These are phyloP conservation scores for Vigna unguiculata DNA, from an alignment of 306 rosid species.

Conservation along the genomic window DNA sequence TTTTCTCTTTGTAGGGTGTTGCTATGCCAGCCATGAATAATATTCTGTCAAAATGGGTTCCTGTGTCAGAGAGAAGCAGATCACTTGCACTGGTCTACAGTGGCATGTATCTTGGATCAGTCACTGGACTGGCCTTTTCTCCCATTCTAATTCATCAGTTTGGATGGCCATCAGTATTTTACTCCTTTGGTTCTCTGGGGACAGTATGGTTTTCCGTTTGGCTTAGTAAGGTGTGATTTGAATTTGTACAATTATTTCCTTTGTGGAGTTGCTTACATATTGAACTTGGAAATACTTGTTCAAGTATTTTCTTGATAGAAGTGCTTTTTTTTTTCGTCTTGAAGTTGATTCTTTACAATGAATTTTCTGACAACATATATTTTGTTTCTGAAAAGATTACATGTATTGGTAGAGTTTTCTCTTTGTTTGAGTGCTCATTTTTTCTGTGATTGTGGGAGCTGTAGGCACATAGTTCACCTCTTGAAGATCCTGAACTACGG, in stretches of 20 bases:
- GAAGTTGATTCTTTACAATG: constrained; percentile 25
- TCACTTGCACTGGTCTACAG: constrained; percentile 95
- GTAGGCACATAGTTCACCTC: constrained; percentile 94
- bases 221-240: constrained; percentile 75
- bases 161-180: constrained; percentile 99
- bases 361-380: background rate
- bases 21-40: constrained; percentile 99
- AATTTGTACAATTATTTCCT: constrained; percentile 27
- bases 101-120: constrained; percentile 99
- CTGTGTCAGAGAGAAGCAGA: constrained; percentile 96
- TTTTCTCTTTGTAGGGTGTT: constrained; percentile 68
- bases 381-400: constrained; percentile 2
- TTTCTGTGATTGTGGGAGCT: constrained; percentile 38
- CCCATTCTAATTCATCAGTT: constrained; percentile 85
- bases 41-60: constrained; percentile 95
- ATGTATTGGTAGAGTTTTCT: background rate
- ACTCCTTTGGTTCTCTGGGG: constrained; percentile 97
- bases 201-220: constrained; percentile 83
- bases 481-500: constrained; percentile 88
- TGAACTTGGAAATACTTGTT: constrained; percentile 1
- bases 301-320: background rate
- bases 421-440: constrained; percentile 26
- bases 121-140: constrained; percentile 96
- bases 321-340: background rate
- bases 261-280: background rate